A percentile compares a stretch with the other conserved stretches of the same genome.
phyloP scores from a whole-genome alignment of 164 flowering plant species.

The grape (Vitis vinifera) region DNA sequence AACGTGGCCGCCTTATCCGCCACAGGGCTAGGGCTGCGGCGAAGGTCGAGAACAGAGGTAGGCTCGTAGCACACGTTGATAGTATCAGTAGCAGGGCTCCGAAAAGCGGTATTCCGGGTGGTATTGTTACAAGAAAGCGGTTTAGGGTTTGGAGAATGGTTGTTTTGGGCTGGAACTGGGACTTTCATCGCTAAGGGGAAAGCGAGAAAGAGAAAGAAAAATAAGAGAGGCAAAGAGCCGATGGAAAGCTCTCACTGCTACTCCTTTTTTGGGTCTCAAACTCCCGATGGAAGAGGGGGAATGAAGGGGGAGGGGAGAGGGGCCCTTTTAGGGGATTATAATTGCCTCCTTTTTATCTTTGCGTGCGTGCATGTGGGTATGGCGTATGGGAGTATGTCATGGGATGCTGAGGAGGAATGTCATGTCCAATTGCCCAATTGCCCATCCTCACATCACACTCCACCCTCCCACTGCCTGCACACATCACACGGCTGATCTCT shows the following conservation, averaged over 20 bases:
- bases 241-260: not conserved
- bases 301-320: conserved; percentile 11
- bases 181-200: conserved; percentile 47
- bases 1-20: conserved; percentile 20
- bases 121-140: conserved; percentile 19
- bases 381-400: not conserved
- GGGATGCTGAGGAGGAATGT: not conserved
- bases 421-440: conserved; percentile 2
- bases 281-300: not conserved
- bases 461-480: too few relatives aligned
- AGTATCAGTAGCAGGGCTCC: conserved; percentile 4
- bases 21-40: conserved; percentile 68
- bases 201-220: not conserved
- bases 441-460: too few relatives aligned
- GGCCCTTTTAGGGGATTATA: conserved; percentile 44
- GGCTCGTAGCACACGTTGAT: conserved; percentile 57
- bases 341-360: conserved; percentile 53
- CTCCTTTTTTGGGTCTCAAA: not conserved
- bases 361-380: conserved; percentile 35
- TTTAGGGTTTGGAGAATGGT: conserved; percentile 20
- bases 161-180: conserved; percentile 32
- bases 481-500: not conserved
- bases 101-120: conserved; percentile 1
- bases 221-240: not conserved
- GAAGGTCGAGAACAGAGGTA: conserved; percentile 81